phyloP scores from a whole-genome alignment of 1,284 basidiomycete genomes.

The Microstroma glucosiphilum region DNA sequence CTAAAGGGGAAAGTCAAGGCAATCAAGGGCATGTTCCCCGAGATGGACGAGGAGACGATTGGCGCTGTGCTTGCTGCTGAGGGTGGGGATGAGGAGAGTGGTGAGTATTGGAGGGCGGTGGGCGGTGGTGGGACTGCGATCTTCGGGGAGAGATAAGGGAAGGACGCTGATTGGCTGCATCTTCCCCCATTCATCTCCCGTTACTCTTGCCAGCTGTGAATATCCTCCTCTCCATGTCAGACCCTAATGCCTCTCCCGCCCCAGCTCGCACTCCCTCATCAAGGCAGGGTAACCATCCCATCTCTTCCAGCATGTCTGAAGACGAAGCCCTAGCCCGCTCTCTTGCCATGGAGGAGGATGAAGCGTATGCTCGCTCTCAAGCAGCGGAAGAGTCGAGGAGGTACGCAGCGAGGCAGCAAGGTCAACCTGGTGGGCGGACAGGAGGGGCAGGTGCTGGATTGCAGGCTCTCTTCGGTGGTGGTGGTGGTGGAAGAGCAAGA shows the following conservation, averaged over 20 bases:
- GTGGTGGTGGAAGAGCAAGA: not conserved
- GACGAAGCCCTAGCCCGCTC: slow-evolving; percentile 5
- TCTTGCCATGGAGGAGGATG: slow-evolving; percentile 5
- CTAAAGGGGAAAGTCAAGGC: slow-evolving; percentile 23
- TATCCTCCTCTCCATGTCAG: slow-evolving; percentile 4
- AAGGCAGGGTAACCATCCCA: not conserved
- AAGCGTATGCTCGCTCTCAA: not conserved
- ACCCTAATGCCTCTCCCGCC: not conserved
- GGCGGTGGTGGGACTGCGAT: too few species aligned
- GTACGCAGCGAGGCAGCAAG: not conserved
- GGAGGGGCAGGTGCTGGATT: too few species aligned
- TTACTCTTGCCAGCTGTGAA: not conserved
- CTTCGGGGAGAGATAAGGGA: too few species aligned
- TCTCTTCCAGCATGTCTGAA: not conserved
- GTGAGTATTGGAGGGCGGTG: slow-evolving; percentile 15
- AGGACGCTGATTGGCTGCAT: not conserved
- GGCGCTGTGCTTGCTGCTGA: slow-evolving; percentile 30
- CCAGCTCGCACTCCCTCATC: not conserved
- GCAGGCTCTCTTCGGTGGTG: too few species aligned
- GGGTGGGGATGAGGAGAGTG: slow-evolving; percentile 30
- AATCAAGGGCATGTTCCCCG: slow-evolving; percentile 38
- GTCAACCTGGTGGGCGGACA: too few species aligned
- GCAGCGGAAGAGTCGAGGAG: not conserved
- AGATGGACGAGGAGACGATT: slow-evolving; percentile 35
- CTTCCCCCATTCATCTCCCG: not conserved